Evolutionary conservation across 805 yeast genomes (phyloP), one percentile per base, ranked within the genome.

Genomic region (Metschnikowia borealis): DNA sequence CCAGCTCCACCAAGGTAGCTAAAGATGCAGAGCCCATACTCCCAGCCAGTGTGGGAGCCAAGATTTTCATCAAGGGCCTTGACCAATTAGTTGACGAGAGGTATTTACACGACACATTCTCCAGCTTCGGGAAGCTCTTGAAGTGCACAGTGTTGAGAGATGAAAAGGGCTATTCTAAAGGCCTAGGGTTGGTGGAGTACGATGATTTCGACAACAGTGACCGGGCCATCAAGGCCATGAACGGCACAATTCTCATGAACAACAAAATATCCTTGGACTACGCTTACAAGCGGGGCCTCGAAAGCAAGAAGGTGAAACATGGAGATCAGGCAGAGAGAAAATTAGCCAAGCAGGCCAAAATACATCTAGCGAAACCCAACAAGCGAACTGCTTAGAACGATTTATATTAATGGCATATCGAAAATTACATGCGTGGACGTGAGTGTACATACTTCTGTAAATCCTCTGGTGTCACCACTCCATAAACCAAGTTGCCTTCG

Each of bases 291-390:
- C 81, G 80, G 49, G 61, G 63, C 6, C 57, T 63, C 1, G 62
- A 59, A n/a, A 75, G 78, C 62, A 78, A 51, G 81, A 81, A 60
- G 48, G 58, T 60, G 17, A 75, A 78, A 44, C 95, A 88, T 59
- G 97, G 97, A n/a, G 91, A 85, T 58, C 77, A 75, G 36, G 81
- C 82, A 0, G 97, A 91, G 63, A 74, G 97, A 57, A 55, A 78
- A 47, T 73, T 90, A 48, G 91, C 92, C 10, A 73, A 70, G 35
- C 82, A 79, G 57, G 90, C 89, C 2, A 73, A 74, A 58, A 69
- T 68, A 56, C 71, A 79, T 56, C 34, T 54, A 26, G 48, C 47
- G 32, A 47, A 49, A 18, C 8, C 36, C 14, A 33, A 18, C 20
- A 42, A 42, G 38, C 37, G 45, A 13, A 42, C 33, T 29, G 17